phyloP scores from a whole-genome alignment of 768 basidiomycete genomes.

The Rubroboletus pulcherrimus region DNA sequence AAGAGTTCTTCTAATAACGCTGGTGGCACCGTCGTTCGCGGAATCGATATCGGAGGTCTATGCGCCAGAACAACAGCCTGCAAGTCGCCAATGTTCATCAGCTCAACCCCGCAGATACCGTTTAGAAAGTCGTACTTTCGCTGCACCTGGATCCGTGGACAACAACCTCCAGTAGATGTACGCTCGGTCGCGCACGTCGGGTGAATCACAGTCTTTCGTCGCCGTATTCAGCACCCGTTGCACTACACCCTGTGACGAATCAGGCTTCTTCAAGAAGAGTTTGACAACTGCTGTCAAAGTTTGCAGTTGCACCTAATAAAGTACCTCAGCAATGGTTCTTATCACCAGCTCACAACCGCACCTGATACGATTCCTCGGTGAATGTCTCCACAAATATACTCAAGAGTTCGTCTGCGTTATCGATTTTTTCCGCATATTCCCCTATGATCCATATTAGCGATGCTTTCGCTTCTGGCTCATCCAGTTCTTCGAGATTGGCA shows the following conservation, averaged over 20 bases:
- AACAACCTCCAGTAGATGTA: slow-evolving; percentile 98
- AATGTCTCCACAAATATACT: slow-evolving; percentile 89
- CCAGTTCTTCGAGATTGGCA: slow-evolving; percentile 91
- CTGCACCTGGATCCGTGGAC: slow-evolving; percentile 91
- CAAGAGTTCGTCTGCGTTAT: slow-evolving; percentile 92
- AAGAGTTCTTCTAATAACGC: slow-evolving; percentile 88
- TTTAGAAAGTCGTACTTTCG: slow-evolving; percentile 60
- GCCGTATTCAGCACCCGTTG: slow-evolving; percentile 91
- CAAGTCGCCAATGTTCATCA: background rate
- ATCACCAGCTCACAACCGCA: slow-evolving; percentile 25
- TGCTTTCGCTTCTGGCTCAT: slow-evolving; percentile 97
- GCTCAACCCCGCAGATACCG: background rate
- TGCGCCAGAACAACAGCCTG: slow-evolving; percentile 86
- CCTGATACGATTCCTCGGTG: slow-evolving; percentile 89
- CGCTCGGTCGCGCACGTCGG: slow-evolving; percentile 93
- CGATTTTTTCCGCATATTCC: slow-evolving; percentile 96
- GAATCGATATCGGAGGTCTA: slow-evolving; percentile 90
- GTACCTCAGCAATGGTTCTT: background rate
- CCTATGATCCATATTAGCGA: slow-evolving; percentile 99
- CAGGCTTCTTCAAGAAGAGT: slow-evolving; percentile 92
- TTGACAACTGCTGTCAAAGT: slow-evolving; percentile 95
- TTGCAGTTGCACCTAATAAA: slow-evolving; percentile 61
- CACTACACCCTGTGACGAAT: slow-evolving; percentile 86
- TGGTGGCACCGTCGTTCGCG: slow-evolving; percentile 84
- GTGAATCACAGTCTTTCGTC: slow-evolving; percentile 95